phyloP scores from a whole-genome alignment of 495 filamentous ascomycete species.

The Cercophora scortea region DNA sequence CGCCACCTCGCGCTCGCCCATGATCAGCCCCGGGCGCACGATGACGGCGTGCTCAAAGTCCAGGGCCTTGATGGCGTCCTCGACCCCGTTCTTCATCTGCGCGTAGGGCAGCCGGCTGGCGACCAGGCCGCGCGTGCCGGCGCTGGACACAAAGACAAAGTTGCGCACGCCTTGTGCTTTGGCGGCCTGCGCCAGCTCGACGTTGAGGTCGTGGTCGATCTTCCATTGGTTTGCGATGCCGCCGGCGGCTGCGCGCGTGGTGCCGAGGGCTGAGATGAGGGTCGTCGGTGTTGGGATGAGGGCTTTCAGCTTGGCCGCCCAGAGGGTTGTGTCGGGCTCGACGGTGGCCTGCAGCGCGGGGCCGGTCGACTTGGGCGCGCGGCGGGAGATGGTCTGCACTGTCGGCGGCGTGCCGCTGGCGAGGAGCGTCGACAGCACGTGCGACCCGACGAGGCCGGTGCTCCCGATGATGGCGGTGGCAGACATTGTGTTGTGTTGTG shows the following conservation, averaged over 20 bases:
- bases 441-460: conserved; percentile 49
- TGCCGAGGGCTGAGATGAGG: conserved; percentile 60
- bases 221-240: conserved; percentile 67
- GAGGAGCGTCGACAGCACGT: conserved; percentile 51
- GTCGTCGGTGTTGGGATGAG: conserved; percentile 49
- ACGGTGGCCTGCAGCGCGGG: conserved; percentile 43
- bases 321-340: conserved; percentile 42
- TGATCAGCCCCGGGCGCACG: conserved; percentile 64
- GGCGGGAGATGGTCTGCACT: conserved; percentile 52
- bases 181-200: conserved; percentile 60
- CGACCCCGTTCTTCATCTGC: conserved; percentile 75
- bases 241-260: conserved; percentile 57
- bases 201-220: conserved; percentile 67
- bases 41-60: conserved; percentile 71
- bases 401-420: conserved; percentile 29
- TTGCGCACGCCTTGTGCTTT: conserved; percentile 54
- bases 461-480: conserved; percentile 46
- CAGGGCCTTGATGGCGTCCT: conserved; percentile 62
- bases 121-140: conserved; percentile 34
- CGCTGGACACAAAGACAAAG: conserved; percentile 61
- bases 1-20: conserved; percentile 57
- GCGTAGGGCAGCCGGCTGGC: conserved; percentile 41
- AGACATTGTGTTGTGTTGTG: conserved; percentile 11
- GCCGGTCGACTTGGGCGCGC: conserved; percentile 36
- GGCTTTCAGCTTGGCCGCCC: conserved; percentile 46